Conservation (phyloP, 2,329 filamentous ascomycete genomes). For the Diaporthe capsici region DNA sequence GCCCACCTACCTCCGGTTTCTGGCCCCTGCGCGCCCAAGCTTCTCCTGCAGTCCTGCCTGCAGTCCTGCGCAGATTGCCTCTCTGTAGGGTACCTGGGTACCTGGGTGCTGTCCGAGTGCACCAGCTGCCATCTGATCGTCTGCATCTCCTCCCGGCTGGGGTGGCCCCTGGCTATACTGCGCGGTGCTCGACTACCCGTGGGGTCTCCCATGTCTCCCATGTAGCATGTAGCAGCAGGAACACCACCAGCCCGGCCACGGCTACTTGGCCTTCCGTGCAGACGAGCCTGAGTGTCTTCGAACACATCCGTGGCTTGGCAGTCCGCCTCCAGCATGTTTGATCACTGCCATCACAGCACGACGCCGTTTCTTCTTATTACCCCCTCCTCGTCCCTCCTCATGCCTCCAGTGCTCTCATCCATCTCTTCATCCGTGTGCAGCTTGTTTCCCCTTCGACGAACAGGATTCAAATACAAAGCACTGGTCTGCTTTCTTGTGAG, state of each 20-base stretch:
- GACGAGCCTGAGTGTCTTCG: constrained; percentile 24
- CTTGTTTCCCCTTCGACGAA: constrained; percentile 49
- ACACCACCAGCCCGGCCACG: constrained; percentile 35
- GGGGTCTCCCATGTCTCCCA: constrained; percentile 20
- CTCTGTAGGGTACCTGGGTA: background rate
- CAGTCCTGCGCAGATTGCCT: background rate
- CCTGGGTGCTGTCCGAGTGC: background rate
- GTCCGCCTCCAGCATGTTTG: constrained; percentile 32
- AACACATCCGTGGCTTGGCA: constrained; percentile 39
- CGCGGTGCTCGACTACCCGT: constrained; percentile 16
- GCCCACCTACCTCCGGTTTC: constrained; percentile 22
- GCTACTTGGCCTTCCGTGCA: constrained; percentile 39
- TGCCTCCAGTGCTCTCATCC: constrained; percentile 34
- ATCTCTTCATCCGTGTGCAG: constrained; percentile 42
- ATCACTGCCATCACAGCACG: constrained; percentile 33
- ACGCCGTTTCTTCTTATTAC: constrained; percentile 42
- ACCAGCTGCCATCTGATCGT: constrained; percentile 37
- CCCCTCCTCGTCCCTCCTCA: constrained; percentile 34
- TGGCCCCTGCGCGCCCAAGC: constrained; percentile 17
- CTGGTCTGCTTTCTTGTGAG: constrained; percentile 64
- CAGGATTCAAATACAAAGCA: constrained; percentile 56
- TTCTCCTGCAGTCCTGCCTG: background rate
- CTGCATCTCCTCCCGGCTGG: constrained; percentile 19
- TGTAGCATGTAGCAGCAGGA: constrained; percentile 30
- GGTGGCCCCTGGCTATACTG: constrained; percentile 13